A percentile compares a stretch with the other conserved stretches of the same genome.
Conservation (phyloP, 2,329 filamentous ascomycete genomes). For the Helotiales sp. region DNA sequence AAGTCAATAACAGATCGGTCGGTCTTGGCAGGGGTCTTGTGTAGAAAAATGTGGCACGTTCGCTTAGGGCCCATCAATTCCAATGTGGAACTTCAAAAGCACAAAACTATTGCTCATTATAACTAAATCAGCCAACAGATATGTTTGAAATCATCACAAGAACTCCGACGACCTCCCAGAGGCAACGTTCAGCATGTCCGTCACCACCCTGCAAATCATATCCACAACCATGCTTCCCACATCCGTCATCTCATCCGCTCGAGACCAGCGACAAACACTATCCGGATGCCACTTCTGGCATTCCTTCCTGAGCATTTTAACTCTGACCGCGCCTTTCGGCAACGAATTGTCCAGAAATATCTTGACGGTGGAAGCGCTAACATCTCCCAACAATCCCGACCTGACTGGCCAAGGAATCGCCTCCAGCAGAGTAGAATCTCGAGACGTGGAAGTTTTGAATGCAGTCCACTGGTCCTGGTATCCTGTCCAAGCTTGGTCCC, state of each 20-base stretch:
- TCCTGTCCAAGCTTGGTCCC: slow-evolving; percentile 22
- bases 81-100: too few species aligned
- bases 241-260: not conserved
- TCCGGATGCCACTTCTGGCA: slow-evolving; percentile 31
- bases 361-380: slow-evolving; percentile 23
- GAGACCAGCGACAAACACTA: slow-evolving; percentile 2
- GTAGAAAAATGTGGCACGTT: not conserved
- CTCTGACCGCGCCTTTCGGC: slow-evolving; percentile 11
- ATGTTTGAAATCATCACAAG: slow-evolving; percentile 2
- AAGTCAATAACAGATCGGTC: slow-evolving; percentile 6
- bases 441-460: slow-evolving; percentile 16
- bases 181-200: slow-evolving; percentile 18
- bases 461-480: slow-evolving; percentile 24
- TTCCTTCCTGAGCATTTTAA: slow-evolving; percentile 23
- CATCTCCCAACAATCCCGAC: slow-evolving; percentile 25
- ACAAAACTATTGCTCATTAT: too few species aligned
- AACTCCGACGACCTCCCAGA: slow-evolving; percentile 19
- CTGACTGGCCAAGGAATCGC: slow-evolving; percentile 32
- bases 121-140: too few species aligned
- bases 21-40: not conserved
- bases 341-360: slow-evolving; percentile 25
- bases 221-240: slow-evolving; percentile 16
- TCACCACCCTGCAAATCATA: slow-evolving; percentile 22
- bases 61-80: not conserved
- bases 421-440: slow-evolving; percentile 9